Evolutionary conservation across 495 filamentous ascomycete species (phyloP).

Genomic region (Physcia stellaris): DNA sequence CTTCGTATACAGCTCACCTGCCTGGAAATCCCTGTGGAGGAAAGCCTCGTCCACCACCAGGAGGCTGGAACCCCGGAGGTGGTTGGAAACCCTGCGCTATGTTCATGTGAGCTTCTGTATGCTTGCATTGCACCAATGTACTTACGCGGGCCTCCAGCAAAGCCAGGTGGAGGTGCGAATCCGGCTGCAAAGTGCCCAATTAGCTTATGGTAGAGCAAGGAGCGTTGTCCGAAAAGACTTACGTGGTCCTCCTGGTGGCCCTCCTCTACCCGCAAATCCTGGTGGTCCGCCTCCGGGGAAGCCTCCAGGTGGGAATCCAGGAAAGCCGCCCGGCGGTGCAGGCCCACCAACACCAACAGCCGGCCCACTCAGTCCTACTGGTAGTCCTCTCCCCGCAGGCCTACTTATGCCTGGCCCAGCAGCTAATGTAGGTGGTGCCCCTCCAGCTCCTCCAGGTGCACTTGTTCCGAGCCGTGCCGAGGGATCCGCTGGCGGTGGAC

Average conservation of each 20-base stretch:
- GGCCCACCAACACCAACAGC: slow-evolving; percentile 79
- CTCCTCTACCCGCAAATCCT: slow-evolving; percentile 67
- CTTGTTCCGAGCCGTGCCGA: slow-evolving; percentile 74
- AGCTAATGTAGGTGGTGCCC: slow-evolving; percentile 47
- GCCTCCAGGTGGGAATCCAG: slow-evolving; percentile 46
- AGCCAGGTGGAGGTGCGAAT: slow-evolving; percentile 53
- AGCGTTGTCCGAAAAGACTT: slow-evolving; percentile 23
- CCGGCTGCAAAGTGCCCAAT: slow-evolving; percentile 30
- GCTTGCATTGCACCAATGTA: slow-evolving; percentile 1
- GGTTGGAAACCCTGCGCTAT: slow-evolving; percentile 50
- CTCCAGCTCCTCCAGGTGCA: slow-evolving; percentile 50
- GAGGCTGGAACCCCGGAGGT: slow-evolving; percentile 52
- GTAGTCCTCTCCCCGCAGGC: slow-evolving; percentile 83
- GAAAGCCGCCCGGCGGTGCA: slow-evolving; percentile 46
- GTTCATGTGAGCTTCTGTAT: neutral
- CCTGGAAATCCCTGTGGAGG: slow-evolving; percentile 67
- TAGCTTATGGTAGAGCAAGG: neutral
- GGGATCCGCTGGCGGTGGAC: slow-evolving; percentile 89
- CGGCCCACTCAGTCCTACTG: slow-evolving; percentile 76
- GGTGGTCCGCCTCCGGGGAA: slow-evolving; percentile 57
- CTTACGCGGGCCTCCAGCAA: slow-evolving; percentile 49
- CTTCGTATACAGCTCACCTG: slow-evolving; percentile 43
- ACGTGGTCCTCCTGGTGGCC: slow-evolving; percentile 45
- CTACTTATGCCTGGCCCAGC: slow-evolving; percentile 84
- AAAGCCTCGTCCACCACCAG: slow-evolving; percentile 52